Conservation (phyloP, 305 asterid genomes). For the Rubia peregrina region DNA sequence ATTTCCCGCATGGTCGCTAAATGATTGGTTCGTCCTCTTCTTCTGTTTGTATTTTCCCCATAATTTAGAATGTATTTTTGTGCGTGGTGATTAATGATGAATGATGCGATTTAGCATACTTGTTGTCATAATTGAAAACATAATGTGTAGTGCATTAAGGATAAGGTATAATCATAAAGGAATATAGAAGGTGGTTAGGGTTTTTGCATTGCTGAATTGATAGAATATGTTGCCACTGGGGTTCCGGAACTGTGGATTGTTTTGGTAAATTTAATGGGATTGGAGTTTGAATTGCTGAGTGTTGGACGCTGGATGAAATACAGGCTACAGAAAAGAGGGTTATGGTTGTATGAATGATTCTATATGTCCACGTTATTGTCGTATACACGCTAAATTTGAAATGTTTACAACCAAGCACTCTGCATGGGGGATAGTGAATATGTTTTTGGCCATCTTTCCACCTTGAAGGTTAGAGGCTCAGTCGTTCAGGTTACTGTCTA, state of each 20-base stretch:
- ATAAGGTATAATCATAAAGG: not conserved
- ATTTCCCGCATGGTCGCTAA: slow-evolving; percentile 92
- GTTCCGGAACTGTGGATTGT: not conserved
- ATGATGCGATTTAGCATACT: not conserved
- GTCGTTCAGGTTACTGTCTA: not conserved
- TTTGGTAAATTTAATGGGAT: not conserved
- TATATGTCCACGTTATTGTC: not conserved
- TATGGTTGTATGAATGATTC: not conserved
- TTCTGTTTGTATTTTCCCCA: slow-evolving; percentile 9
- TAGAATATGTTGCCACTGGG: not conserved
- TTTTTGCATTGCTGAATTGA: not conserved
- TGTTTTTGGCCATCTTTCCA: not conserved
- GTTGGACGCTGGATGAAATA: not conserved
- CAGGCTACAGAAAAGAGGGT: not conserved
- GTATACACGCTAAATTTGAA: not conserved
- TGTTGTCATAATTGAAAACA: not conserved
- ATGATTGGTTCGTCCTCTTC: slow-evolving; percentile 27
- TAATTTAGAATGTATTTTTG: not conserved
- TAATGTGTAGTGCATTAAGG: not conserved
- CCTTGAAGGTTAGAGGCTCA: not conserved
- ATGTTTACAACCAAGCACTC: not conserved
- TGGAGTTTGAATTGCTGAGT: not conserved
- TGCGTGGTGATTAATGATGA: not conserved
- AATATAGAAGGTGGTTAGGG: not conserved
- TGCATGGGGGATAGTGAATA: not conserved